phyloP scores from a whole-genome alignment of 202 grass and related monocot species.

The Carex arenaria region DNA sequence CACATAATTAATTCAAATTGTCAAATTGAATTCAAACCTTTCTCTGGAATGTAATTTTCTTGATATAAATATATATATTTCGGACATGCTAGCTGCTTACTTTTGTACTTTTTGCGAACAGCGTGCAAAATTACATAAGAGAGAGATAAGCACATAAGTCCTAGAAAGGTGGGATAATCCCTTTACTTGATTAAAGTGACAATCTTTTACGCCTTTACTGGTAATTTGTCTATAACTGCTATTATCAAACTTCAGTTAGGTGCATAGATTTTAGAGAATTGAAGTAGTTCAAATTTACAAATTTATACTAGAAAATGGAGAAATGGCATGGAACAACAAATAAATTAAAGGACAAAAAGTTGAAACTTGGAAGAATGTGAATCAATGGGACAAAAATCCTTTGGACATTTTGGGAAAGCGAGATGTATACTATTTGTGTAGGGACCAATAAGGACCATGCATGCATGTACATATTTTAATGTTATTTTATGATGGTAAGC shows the following conservation, averaged over 20 bases:
- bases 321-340: neutral
- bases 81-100: neutral
- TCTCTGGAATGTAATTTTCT: neutral
- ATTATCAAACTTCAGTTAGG: neutral
- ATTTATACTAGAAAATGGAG: neutral
- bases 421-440: neutral
- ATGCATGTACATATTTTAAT: neutral
- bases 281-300: neutral
- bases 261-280: neutral
- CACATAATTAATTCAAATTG: neutral
- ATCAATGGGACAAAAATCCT: neutral
- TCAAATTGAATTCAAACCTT: neutral
- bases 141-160: constrained; percentile 4
- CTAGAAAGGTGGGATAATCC: constrained; percentile 9
- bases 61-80: neutral
- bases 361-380: neutral
- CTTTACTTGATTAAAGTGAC: neutral
- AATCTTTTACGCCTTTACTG: neutral
- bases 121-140: constrained; percentile 5
- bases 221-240: neutral
- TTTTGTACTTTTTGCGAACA: neutral
- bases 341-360: neutral
- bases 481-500: neutral
- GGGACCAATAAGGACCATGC: neutral
- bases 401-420: neutral